Conservation (phyloP, 805 yeast genomes). For the Gaillardinia entomophila region DNA sequence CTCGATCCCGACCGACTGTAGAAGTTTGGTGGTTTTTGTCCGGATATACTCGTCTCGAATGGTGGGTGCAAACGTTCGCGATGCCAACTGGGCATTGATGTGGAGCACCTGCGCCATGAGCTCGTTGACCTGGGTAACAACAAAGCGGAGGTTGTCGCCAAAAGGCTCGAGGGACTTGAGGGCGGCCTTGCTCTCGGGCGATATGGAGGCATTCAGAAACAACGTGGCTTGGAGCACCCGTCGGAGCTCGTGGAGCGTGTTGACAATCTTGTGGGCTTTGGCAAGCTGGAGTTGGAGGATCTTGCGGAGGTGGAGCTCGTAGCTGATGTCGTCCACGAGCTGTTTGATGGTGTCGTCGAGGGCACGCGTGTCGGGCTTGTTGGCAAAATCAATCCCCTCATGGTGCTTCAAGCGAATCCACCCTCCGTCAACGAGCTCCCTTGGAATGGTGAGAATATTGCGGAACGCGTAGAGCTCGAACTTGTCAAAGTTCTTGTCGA, state of each 20-base stretch:
- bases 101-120: slow-evolving; percentile 21
- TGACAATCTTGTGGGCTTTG: slow-evolving; percentile 31
- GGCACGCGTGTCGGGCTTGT: slow-evolving; percentile 5
- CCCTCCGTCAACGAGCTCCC: slow-evolving; percentile 57
- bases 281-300: slow-evolving; percentile 32
- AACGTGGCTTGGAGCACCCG: slow-evolving; percentile 20
- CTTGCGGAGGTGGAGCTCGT: slow-evolving; percentile 40
- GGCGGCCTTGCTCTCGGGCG: slow-evolving; percentile 16
- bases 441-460: slow-evolving; percentile 69
- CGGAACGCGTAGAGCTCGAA: slow-evolving; percentile 77
- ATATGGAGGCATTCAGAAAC: slow-evolving; percentile 6
- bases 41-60: background rate
- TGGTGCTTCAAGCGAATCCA: slow-evolving; percentile 68
- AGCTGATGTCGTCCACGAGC: slow-evolving; percentile 32
- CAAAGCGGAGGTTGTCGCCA: slow-evolving; percentile 41
- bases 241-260: slow-evolving; percentile 19
- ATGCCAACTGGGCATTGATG: too few relatives aligned
- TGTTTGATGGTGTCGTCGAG: slow-evolving; percentile 25
- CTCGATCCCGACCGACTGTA: background rate
- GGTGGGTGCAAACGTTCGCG: background rate
- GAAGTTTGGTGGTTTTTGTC: background rate
- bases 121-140: slow-evolving; percentile 39
- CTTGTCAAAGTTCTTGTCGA: slow-evolving; percentile 80
- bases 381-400: slow-evolving; percentile 35
- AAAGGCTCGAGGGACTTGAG: slow-evolving; percentile 37